Evolutionary conservation across 208 protist species (phyloP), one percentile per base, ranked within the genome.

Genomic region (Jaenimonas drosophilae): DNA sequence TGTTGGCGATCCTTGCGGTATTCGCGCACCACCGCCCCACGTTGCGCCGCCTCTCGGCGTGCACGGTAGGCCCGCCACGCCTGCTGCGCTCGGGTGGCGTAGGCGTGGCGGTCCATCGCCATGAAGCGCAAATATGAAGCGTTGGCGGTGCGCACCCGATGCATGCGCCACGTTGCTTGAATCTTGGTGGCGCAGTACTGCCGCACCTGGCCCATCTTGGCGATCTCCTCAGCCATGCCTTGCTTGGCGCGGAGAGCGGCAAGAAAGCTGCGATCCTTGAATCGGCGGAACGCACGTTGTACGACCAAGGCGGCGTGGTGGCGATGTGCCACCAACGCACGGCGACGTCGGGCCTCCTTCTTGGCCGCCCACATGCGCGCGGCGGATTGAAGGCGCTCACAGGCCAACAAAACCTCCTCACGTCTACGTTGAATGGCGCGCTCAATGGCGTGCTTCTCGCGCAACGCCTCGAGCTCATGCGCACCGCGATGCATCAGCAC

Each of bases 161-260:
- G 36, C 60, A 66, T 76, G 19, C 74, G 69, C 74, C 76, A 87
- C 3, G 45, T 61, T 1, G 66, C 54, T 41, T 91, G 83, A 32
- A 91, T 83, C 25, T 63, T 59, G 1, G 66, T 51, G 4, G 72
- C 83, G 17, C 60, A 54, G 31, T 67, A 72, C 17, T 68, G 32
- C 17, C 38, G 46, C 17, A 49, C 32, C 26, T 64, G 55, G 6
- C 16, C 31, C 6, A 40, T 20, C 40, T 43, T 30, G 0, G 42
- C 36, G 23, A 20, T 17, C 29, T 50, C 69, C 14, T 54, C 40
- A 2, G 47, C 6, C 36, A 36, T 24, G 17, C 54, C 27, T 14
- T n/a, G 17, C 23, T 5, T 19, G 16, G 7, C 17, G 5, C 14
- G 16, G 12, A 43, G 3, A 5, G 25, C 14, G 20, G 28, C 20